Evolutionary conservation across 2,329 filamentous ascomycete species (phyloP).

Genomic region (Cladosporium sp.): DNA sequence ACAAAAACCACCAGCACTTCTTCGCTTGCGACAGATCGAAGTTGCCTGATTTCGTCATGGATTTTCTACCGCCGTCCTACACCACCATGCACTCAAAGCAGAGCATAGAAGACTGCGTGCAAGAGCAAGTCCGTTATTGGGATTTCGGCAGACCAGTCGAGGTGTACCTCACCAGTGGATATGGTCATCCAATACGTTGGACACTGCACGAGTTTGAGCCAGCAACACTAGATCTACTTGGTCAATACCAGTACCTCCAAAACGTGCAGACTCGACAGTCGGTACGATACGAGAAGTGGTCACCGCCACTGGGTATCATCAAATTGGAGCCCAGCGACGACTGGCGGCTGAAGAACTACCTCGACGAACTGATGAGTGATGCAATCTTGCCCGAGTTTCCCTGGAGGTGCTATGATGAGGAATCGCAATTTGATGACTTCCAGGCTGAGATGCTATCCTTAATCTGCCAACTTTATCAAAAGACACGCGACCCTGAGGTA

Average conservation of each 20-base stretch:
- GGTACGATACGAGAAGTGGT: conserved; percentile 33
- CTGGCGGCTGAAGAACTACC: conserved; percentile 41
- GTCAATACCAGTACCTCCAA: conserved; percentile 41
- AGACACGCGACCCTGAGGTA: conserved; percentile 36
- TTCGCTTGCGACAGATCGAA: conserved; percentile 44
- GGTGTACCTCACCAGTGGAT: conserved; percentile 40
- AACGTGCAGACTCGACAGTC: conserved; percentile 28
- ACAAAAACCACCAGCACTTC: conserved; percentile 35
- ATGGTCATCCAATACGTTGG: conserved; percentile 40
- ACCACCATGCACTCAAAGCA: conserved; percentile 40
- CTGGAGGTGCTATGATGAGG: conserved; percentile 41
- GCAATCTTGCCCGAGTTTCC: conserved; percentile 38
- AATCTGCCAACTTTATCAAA: conserved; percentile 32
- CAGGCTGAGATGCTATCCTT: conserved; percentile 38
- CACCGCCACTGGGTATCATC: conserved; percentile 43
- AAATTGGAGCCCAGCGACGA: conserved; percentile 42
- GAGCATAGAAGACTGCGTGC: conserved; percentile 38
- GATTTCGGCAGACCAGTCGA: conserved; percentile 34
- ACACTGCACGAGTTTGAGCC: conserved; percentile 45
- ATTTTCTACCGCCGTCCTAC: conserved; percentile 40
- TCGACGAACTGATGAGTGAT: conserved; percentile 38
- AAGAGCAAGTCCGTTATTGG: conserved; percentile 33
- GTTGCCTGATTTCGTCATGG: conserved; percentile 38
- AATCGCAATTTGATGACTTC: conserved; percentile 38
- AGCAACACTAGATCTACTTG: conserved; percentile 34